Base-by-base conservation (phyloP, 2,329 filamentous ascomycete genomes). In the Monosporascus sp. region DNA sequence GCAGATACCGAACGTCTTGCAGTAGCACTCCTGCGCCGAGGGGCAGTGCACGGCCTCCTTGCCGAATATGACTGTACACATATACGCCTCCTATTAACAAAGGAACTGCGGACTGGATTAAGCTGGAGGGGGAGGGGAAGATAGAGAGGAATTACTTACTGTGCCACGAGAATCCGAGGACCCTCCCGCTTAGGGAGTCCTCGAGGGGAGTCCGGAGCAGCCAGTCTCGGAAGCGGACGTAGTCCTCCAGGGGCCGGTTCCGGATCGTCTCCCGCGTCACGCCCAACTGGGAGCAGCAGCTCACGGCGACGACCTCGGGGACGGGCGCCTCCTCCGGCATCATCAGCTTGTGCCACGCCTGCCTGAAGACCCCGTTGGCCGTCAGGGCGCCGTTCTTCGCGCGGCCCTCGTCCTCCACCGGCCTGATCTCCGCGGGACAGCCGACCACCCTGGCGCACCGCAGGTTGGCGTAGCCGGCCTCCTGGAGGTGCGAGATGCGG, bases 141-240 rank as follows among this genome's bases (percentile, higher is more conserved):
- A 83, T 60, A 4, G 46, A 50, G 36, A 48, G 49, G 20, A 47
- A 47, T 53, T 73, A 80, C 65, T 77, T 73, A 65, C 82, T 75
- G 64, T 87, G 84, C 84, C 84, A 88, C 18, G 83, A 67, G 59
- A 84, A 86, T 62, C 87, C 84, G 64, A 85, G 76, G 2, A 86
- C 75, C 22, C 83, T 72, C 2, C 83, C 84, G 27, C 77, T 82
- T 25, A 78, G 66, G 18, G 74, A 74, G 62, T 85, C 81, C 5
- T 72, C 72, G 49, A 82, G 64, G 5, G 75, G 67, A 2, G 82
- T 83, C 9, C 74, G 71, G n/a, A 84, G 62, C 41, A 86, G 57
- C 84, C 84, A 87, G 46, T 83, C 69, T 5, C 82, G 73, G 62
- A 79, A 81, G 39, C 73, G 74, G 17, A 79, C 61, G 57, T 86